Conservation (phyloP, 2,329 filamentous ascomycete genomes). For the Phaeosphaeria sp. region DNA sequence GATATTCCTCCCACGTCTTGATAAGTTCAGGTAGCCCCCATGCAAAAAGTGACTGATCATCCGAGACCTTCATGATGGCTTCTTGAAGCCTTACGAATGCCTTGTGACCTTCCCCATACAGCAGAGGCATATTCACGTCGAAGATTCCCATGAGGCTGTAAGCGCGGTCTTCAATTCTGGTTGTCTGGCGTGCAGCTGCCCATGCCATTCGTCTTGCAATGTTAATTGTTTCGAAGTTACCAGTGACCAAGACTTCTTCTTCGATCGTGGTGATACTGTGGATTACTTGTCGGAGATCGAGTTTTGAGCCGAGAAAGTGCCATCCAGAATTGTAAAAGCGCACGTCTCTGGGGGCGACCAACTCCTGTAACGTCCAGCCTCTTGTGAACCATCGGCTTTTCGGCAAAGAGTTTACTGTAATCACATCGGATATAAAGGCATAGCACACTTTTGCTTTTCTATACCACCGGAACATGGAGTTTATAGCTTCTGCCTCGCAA, state of each 20-base stretch:
- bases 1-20: background rate
- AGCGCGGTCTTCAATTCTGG: constrained; percentile 11
- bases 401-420: background rate
- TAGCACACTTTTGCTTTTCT: constrained; percentile 10
- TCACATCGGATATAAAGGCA: constrained; percentile 16
- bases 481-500: constrained; percentile 3
- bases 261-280: constrained; percentile 10
- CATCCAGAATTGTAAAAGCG: constrained; percentile 12
- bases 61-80: constrained; percentile 15
- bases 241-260: background rate
- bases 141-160: constrained; percentile 15
- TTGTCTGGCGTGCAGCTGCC: constrained; percentile 23
- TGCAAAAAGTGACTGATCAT: constrained; percentile 14
- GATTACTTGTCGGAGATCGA: background rate
- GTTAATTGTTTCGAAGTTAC: constrained; percentile 6
- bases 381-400: constrained; percentile 18
- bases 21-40: constrained; percentile 1
- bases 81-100: constrained; percentile 21
- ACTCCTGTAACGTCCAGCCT: constrained; percentile 19
- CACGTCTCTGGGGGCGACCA: constrained; percentile 9
- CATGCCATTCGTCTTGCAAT: constrained; percentile 19
- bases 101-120: constrained; percentile 10
- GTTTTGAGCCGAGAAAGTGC: constrained; percentile 5
- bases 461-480: constrained; percentile 21
- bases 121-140: constrained; percentile 10